Percentiles rank a stretch among this genome's conserved stretches.
phyloP scores from a whole-genome alignment of 345 rosid species.

The Salix dunnii region DNA sequence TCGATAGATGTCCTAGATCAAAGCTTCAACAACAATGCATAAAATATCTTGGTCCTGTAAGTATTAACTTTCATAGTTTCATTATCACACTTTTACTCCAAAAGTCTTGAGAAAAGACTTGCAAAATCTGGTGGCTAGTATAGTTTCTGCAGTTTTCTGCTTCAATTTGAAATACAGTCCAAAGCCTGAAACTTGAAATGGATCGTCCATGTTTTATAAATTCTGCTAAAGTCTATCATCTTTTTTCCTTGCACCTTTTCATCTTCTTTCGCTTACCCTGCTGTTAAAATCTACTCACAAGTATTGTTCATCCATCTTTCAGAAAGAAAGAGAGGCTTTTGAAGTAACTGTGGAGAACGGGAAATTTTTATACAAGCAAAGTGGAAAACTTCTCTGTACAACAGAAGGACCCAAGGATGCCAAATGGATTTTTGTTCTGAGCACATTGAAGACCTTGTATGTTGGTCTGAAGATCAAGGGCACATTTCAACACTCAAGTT shows the following conservation, averaged over 20 bases:
- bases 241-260: neutral
- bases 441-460: slow-evolving; percentile 63
- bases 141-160: neutral
- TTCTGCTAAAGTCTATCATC: neutral
- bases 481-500: slow-evolving; percentile 88
- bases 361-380: slow-evolving; percentile 50
- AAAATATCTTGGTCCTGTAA: slow-evolving; percentile 92
- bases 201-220: neutral
- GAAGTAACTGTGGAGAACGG: slow-evolving; percentile 56
- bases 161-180: neutral
- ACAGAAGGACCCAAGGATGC: slow-evolving; percentile 50
- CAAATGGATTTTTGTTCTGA: slow-evolving; percentile 91
- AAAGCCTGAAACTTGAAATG: neutral
- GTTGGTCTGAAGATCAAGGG: slow-evolving; percentile 74
- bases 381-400: slow-evolving; percentile 56
- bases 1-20: slow-evolving; percentile 63
- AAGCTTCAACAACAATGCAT: slow-evolving; percentile 89
- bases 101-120: neutral
- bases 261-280: neutral
- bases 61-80: slow-evolving; percentile 21
- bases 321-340: slow-evolving; percentile 65
- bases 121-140: neutral
- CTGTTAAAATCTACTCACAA: neutral
- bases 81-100: neutral
- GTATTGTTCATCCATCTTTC: slow-evolving; percentile 7